phyloP scores from a whole-genome alignment of 2,329 filamentous ascomycete genomes.

The Cercospora zeae-maydis region DNA sequence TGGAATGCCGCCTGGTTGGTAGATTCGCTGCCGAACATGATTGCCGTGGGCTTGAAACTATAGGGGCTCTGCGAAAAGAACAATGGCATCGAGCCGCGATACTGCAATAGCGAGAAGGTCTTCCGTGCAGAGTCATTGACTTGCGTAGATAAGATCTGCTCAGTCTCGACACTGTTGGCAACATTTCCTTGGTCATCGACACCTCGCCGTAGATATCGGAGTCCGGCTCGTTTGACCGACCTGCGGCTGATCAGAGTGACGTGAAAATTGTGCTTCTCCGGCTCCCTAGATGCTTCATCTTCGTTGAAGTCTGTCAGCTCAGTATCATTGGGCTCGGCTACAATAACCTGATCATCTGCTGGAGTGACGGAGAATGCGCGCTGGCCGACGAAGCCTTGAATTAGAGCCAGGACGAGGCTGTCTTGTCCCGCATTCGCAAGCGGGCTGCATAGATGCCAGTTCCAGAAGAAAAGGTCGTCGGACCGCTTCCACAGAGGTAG shows the following conservation, averaged over 20 bases:
- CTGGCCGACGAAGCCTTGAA: slow-evolving; percentile 94
- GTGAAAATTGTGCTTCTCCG: slow-evolving; percentile 54
- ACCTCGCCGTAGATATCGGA: slow-evolving; percentile 85
- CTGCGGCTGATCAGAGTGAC: slow-evolving; percentile 91
- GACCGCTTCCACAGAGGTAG: slow-evolving; percentile 67
- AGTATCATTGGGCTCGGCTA: slow-evolving; percentile 24
- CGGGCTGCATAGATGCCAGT: slow-evolving; percentile 67
- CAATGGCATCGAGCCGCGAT: slow-evolving; percentile 85
- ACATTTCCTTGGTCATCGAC: slow-evolving; percentile 84
- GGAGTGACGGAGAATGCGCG: slow-evolving; percentile 59
- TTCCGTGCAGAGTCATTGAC: slow-evolving; percentile 61
- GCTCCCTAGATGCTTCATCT: background rate
- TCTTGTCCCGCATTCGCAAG: slow-evolving; percentile 73
- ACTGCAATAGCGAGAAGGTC: slow-evolving; percentile 79
- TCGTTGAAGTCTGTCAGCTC: slow-evolving; percentile 13
- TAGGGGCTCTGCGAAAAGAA: slow-evolving; percentile 96
- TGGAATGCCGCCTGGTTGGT: slow-evolving; percentile 75
- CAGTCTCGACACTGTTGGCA: slow-evolving; percentile 90
- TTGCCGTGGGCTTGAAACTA: slow-evolving; percentile 81
- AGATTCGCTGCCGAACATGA: slow-evolving; percentile 74
- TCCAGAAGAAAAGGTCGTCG: slow-evolving; percentile 82
- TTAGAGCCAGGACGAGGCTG: slow-evolving; percentile 70
- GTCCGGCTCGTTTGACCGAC: slow-evolving; percentile 77
- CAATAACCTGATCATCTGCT: slow-evolving; percentile 30
- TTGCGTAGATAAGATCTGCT: slow-evolving; percentile 78